Conservation (phyloP, 345 rosid genomes). For the Gossypium turneri region DNA sequence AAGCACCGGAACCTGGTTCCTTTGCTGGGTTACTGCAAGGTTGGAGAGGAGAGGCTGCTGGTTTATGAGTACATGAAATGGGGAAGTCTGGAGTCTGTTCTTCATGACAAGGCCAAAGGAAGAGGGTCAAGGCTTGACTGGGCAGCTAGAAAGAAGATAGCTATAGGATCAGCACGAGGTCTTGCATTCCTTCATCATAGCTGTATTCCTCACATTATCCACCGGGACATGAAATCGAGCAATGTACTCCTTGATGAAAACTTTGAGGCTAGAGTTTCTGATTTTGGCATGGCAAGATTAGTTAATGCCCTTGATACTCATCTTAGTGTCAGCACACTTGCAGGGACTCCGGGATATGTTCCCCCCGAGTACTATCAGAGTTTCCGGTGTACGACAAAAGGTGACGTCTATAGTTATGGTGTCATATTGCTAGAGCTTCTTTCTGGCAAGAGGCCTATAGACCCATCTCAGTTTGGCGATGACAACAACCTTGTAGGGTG, state of each 20-base stretch:
- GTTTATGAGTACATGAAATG: slow-evolving; percentile 97
- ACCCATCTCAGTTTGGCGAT: slow-evolving; percentile 73
- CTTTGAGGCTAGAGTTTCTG: slow-evolving; percentile 90
- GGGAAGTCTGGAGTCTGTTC: slow-evolving; percentile 92
- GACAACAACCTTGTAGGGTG: slow-evolving; percentile 95
- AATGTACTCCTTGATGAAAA: slow-evolving; percentile 89
- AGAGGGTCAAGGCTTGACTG: slow-evolving; percentile 61
- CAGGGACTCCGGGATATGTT: slow-evolving; percentile 98
- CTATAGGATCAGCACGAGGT: slow-evolving; percentile 90
- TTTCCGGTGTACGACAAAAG: slow-evolving; percentile 90
- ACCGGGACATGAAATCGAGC: slow-evolving; percentile 96
- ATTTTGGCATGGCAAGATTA: slow-evolving; percentile 95
- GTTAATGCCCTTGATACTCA: slow-evolving; percentile 91
- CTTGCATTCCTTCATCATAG: slow-evolving; percentile 97
- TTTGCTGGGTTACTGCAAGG: slow-evolving; percentile 83
- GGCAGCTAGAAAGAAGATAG: slow-evolving; percentile 84
- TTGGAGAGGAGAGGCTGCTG: slow-evolving; percentile 96
- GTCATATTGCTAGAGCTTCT: slow-evolving; percentile 91
- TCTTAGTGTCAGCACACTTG: slow-evolving; percentile 93
- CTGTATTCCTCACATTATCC: slow-evolving; percentile 97
- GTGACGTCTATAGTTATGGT: slow-evolving; percentile 94
- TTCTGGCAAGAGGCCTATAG: slow-evolving; percentile 90
- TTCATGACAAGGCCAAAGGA: slow-evolving; percentile 60
- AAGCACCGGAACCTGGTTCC: slow-evolving; percentile 96
- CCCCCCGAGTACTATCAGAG: slow-evolving; percentile 98